Percentiles rank a stretch among this genome's conserved stretches.
Conservation (phyloP, 2,329 filamentous ascomycete species). For the Pseudogymnoascus sp. region DNA sequence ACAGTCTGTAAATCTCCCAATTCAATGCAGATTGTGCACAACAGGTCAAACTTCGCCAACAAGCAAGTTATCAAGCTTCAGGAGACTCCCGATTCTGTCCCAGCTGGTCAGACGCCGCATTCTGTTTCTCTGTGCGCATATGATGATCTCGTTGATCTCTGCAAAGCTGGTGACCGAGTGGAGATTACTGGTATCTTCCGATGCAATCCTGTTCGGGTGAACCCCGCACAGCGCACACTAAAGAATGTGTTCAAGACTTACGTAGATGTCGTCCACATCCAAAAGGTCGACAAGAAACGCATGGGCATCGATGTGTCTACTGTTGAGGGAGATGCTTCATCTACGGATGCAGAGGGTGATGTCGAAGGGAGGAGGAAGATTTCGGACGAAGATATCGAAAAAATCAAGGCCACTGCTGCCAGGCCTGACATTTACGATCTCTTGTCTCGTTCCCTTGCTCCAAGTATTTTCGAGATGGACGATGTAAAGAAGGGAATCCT, state of each 20-base stretch:
- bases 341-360: constrained; percentile 51
- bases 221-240: constrained; percentile 82
- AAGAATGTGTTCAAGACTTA: constrained; percentile 98
- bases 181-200: constrained; percentile 96
- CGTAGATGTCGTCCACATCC: constrained; percentile 87
- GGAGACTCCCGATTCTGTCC: constrained; percentile 90
- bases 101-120: constrained; percentile 92
- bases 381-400: constrained; percentile 76
- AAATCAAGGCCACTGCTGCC: constrained; percentile 72
- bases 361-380: constrained; percentile 81
- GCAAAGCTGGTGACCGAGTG: constrained; percentile 93
- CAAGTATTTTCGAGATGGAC: constrained; percentile 95
- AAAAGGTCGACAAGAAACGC: constrained; percentile 92
- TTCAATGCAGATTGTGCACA: constrained; percentile 97
- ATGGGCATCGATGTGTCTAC: constrained; percentile 88
- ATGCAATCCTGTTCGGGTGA: constrained; percentile 86
- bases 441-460: constrained; percentile 80
- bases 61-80: constrained; percentile 99
- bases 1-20: constrained; percentile 75
- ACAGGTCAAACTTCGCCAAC: constrained; percentile 87
- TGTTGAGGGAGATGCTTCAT: constrained; percentile 64
- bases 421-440: constrained; percentile 89
- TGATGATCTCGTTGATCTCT: constrained; percentile 93
- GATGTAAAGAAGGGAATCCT: constrained; percentile 98
- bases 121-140: constrained; percentile 95